Evolutionary conservation across 371 early-diverging fungal species (phyloP).

Genomic region (Funneliformis caledonium): DNA sequence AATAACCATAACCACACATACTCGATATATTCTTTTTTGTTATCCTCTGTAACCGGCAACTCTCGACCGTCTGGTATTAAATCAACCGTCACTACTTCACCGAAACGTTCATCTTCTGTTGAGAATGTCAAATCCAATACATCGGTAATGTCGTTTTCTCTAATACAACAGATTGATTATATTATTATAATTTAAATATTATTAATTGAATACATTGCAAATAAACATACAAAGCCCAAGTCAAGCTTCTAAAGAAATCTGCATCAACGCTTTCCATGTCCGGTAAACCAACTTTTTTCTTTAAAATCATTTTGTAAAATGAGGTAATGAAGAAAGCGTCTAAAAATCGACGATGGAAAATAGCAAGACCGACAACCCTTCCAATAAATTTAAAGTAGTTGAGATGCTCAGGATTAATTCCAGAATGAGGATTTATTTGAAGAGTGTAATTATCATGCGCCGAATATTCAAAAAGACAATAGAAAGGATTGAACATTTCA

Average conservation of each 20-base stretch:
- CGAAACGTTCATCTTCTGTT: slow-evolving; percentile 93
- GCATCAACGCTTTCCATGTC: slow-evolving; percentile 98
- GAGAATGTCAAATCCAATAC: slow-evolving; percentile 90
- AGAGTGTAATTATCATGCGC: slow-evolving; percentile 96
- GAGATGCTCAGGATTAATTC: slow-evolving; percentile 97
- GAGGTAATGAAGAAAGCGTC: slow-evolving; percentile 96
- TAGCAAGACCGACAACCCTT: slow-evolving; percentile 94
- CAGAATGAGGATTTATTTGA: slow-evolving; percentile 95
- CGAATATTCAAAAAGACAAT: slow-evolving; percentile 96
- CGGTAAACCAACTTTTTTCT: slow-evolving; percentile 81
- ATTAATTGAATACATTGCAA: too few relatives aligned
- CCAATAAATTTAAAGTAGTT: slow-evolving; percentile 99
- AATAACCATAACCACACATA: slow-evolving; percentile 45
- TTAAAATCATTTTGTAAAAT: slow-evolving; percentile 96
- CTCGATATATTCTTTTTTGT: slow-evolving; percentile 96
- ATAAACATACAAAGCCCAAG: slow-evolving; percentile 85
- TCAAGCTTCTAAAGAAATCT: slow-evolving; percentile 87
- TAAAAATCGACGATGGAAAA: slow-evolving; percentile 96
- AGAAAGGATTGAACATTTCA: slow-evolving; percentile 99
- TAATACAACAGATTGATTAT: slow-evolving; percentile 36
- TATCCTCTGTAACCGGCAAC: slow-evolving; percentile 94
- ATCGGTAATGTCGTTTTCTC: slow-evolving; percentile 88
- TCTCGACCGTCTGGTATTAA: slow-evolving; percentile 89
- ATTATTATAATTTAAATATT: neutral
- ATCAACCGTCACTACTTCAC: slow-evolving; percentile 89